Conservation (phyloP, 129 eudicot species). For the Lactuca sativa region DNA sequence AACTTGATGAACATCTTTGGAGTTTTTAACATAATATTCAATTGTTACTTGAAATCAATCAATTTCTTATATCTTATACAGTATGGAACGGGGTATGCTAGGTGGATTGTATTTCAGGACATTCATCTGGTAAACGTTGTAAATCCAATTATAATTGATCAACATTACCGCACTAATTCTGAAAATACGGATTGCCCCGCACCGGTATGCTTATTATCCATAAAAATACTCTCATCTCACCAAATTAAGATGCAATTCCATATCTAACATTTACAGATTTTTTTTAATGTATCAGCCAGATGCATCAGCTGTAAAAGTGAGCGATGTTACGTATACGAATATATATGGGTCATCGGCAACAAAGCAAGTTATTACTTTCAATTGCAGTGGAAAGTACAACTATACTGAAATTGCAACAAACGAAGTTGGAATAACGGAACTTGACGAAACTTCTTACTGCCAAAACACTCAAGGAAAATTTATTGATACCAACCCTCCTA, state of each 20-base stretch:
- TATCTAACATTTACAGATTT: neutral
- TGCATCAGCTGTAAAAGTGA: conserved; percentile 42
- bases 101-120: conserved; percentile 27
- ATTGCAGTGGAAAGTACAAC: conserved; percentile 25
- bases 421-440: conserved; percentile 24
- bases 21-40: neutral
- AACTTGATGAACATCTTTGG: neutral
- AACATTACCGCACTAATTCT: conserved; percentile 18
- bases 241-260: too few relatives aligned
- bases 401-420: conserved; percentile 30
- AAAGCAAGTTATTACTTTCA: conserved; percentile 32
- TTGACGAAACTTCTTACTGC: conserved; percentile 9
- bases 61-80: neutral
- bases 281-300: neutral
- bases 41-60: neutral
- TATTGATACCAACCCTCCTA: conserved; percentile 11
- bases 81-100: conserved; percentile 46
- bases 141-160: conserved; percentile 51
- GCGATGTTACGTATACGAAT: conserved; percentile 32
- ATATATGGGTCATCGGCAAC: conserved; percentile 39
- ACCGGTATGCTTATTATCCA: conserved; percentile 15
- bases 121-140: conserved; percentile 22
- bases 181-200: neutral
- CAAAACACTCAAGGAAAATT: conserved; percentile 20
- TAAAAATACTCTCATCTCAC: neutral